A percentile compares a stretch with the other conserved stretches of the same genome.
Evolutionary conservation across 129 eudicot genomes (phyloP).

Genomic region (Helichrysum umbraculigerum): DNA sequence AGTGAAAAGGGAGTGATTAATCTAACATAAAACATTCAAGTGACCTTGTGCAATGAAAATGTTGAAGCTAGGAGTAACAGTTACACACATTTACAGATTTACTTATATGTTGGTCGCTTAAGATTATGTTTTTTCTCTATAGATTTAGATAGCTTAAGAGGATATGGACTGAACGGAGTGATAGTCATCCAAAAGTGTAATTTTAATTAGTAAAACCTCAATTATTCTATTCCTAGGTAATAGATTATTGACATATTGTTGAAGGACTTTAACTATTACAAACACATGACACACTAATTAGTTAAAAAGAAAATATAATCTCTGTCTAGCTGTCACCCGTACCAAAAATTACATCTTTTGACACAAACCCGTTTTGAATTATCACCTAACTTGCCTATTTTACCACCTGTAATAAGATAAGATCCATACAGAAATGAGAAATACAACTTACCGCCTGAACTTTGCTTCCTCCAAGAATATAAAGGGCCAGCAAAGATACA

Average conservation of each 20-base stretch:
- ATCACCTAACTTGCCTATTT: not conserved
- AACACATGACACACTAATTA: not conserved
- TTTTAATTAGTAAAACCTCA: not conserved
- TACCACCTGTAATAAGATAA: not conserved
- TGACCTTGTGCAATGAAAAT: not conserved
- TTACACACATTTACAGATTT: not conserved
- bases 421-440: constrained; percentile 8
- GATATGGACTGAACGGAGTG: not conserved
- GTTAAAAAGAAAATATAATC: not conserved
- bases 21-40: not conserved
- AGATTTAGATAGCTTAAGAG: not conserved
- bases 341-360: not conserved
- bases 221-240: not conserved
- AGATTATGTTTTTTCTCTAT: not conserved
- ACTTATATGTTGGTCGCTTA: not conserved
- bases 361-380: not conserved
- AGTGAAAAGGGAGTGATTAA: constrained; percentile 26
- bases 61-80: not conserved
- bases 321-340: not conserved
- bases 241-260: not conserved
- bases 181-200: not conserved
- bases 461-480: constrained; percentile 94
- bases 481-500: constrained; percentile 81
- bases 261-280: not conserved
- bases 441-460: constrained; percentile 78